Evolutionary conservation across 1,139 yeast genomes (phyloP).

Genomic region (Saccharomyces hybrid): DNA sequence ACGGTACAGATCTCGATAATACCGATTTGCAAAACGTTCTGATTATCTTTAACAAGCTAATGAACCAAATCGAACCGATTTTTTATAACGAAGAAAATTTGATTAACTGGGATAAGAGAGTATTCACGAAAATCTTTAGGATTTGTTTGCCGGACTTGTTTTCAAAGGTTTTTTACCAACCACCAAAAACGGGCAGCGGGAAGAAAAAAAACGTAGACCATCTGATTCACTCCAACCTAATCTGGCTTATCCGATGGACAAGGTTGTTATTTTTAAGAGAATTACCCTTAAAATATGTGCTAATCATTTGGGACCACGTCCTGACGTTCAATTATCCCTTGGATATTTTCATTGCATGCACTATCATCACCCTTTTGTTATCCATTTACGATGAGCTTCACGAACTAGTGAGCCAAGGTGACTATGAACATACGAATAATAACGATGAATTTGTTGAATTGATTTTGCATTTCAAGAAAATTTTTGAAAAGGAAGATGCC

Average conservation of each 20-base stretch:
- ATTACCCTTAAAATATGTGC: constrained; percentile 42
- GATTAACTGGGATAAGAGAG: constrained; percentile 31
- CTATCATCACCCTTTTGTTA: constrained; percentile 46
- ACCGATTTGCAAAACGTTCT: constrained; percentile 23
- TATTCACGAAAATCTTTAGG: constrained; percentile 44
- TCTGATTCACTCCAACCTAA: constrained; percentile 42
- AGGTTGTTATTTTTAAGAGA: constrained; percentile 54
- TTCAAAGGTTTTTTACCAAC: constrained; percentile 28
- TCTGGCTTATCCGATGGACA: constrained; percentile 64
- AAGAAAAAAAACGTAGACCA: constrained; percentile 30
- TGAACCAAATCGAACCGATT: constrained; percentile 26
- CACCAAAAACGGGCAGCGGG: not conserved
- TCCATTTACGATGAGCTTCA: constrained; percentile 42
- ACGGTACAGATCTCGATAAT: constrained; percentile 7
- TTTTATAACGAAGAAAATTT: constrained; percentile 32
- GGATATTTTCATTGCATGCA: constrained; percentile 42
- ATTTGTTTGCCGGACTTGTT: constrained; percentile 35
- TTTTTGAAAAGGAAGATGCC: constrained; percentile 4
- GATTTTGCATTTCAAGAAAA: constrained; percentile 51
- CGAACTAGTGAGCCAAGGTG: constrained; percentile 4
- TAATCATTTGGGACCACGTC: constrained; percentile 54
- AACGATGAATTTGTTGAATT: constrained; percentile 55
- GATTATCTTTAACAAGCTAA: constrained; percentile 29
- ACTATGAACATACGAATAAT: constrained; percentile 41
- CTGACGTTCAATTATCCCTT: constrained; percentile 30